Evolutionary conservation across 345 rosid genomes (phyloP), one percentile per base, ranked within the genome.

Genomic region (Carallia pectinifolia): DNA sequence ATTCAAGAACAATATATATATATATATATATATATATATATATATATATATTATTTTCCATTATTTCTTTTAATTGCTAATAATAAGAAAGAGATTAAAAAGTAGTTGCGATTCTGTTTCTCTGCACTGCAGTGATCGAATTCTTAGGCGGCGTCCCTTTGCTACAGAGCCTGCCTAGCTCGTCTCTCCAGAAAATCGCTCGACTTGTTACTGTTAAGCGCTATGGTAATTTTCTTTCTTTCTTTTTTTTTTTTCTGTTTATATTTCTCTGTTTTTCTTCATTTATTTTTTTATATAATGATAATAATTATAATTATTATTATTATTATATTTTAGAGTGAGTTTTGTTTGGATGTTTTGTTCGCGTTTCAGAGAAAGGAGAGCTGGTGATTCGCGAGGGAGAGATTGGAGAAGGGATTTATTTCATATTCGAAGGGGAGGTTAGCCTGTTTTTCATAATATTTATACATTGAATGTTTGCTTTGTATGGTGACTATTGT

Each of bases 371-470:
- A 95, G 99, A 72, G 61, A 73, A 83, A 77, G 97, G 98, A 73
- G 90, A 90, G 70, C 80, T 73, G 76, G 87, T 92, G 67, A 79
- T 85, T 71, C 90, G 84, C 2, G 90, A 81, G 76, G 98, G 90
- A 33, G 92, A 90, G 75, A 61, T 73, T 69, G 92, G 90, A 66
- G 89, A 92, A 74, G 99, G 99, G 66, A 71, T 89, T 64, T 92
- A 86, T 80, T 88, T 95, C 63, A 82, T 95, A 18, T 95, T 91
- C 82, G 86, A 86, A 62, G 99, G 99, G 77, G 92, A 90, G 96
- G 99, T 91, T 70, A 72, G 80, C 72, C 68, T 71, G 34, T 34
- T 36, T 62, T 70, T 40, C 31, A 55, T 5, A 55, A 19, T 76
- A 48, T 23, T 47, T 19, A 37, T 37, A 6, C 68, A 23, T 23